Evolutionary conservation across 2,329 filamentous ascomycete species (phyloP).

Genomic region (Pseudogymnoascus sp.): DNA sequence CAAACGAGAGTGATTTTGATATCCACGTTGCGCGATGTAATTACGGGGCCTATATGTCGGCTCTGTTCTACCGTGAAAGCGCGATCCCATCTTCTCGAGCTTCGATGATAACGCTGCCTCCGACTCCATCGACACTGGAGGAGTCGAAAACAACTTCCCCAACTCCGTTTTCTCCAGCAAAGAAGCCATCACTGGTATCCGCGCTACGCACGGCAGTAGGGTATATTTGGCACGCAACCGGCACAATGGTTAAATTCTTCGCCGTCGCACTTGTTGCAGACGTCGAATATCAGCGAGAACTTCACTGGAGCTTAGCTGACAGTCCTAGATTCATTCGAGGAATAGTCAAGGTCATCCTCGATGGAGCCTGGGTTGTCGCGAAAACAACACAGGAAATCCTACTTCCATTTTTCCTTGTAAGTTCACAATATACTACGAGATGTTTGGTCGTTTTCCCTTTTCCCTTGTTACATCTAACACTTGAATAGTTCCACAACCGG

Average conservation of each 20-base stretch:
- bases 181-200: too few species aligned
- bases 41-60: conserved; percentile 35
- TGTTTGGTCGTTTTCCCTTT: background rate
- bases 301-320: conserved; percentile 29
- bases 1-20: conserved; percentile 25
- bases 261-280: conserved; percentile 37
- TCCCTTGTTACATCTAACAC: background rate
- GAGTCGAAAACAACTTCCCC: too few species aligned
- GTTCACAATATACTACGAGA: too few species aligned
- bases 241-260: conserved; percentile 31
- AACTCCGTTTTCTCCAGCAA: too few species aligned
- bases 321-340: background rate
- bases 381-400: conserved; percentile 14
- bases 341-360: conserved; percentile 32
- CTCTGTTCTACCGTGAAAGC: background rate
- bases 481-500: conserved; percentile 36
- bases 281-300: conserved; percentile 37
- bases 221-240: background rate
- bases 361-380: conserved; percentile 13
- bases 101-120: background rate
- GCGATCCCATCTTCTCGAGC: background rate
- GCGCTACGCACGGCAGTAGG: background rate
- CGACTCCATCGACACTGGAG: background rate
- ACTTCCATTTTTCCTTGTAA: conserved; percentile 11
- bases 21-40: conserved; percentile 42